These are phyloP conservation scores for Chaetomium strumarium DNA, from an alignment of 2,329 filamentous ascomycete genomes.

Conservation along the genomic window DNA sequence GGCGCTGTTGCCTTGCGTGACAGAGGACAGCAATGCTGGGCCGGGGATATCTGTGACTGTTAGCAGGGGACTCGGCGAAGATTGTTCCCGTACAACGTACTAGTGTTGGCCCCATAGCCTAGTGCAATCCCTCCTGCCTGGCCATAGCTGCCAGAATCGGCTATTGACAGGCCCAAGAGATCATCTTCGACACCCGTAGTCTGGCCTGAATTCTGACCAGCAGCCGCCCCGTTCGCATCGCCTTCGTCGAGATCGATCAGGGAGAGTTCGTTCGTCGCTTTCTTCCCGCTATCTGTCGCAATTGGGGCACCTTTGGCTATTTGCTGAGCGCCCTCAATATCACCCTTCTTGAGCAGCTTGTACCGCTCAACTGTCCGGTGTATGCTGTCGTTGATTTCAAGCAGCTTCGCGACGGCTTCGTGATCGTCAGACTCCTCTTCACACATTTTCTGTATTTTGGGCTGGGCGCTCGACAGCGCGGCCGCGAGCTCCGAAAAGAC, in stretches of 20 bases:
- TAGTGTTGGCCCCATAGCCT: constrained; percentile 65
- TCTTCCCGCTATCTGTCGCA: constrained; percentile 60
- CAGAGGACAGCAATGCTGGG: constrained; percentile 57
- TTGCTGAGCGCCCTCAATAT: constrained; percentile 74
- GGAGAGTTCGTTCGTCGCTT: constrained; percentile 68
- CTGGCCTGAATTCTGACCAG: constrained; percentile 34
- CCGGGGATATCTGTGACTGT: constrained; percentile 53
- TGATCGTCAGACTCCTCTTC: constrained; percentile 97
- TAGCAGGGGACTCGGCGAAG: constrained; percentile 20
- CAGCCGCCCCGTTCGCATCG: constrained; percentile 46
- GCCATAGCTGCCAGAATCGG: constrained; percentile 58
- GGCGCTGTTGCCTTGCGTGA: constrained; percentile 56
- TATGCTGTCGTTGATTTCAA: constrained; percentile 99
- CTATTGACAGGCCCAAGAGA: constrained; percentile 79
- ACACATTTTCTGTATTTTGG: constrained; percentile 99
- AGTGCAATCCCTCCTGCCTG: constrained; percentile 78
- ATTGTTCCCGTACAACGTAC: constrained; percentile 39
- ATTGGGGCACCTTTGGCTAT: constrained; percentile 70
- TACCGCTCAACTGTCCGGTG: constrained; percentile 93
- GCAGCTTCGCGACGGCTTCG: constrained; percentile 87
- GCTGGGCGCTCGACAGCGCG: constrained; percentile 85
- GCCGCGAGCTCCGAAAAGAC: constrained; percentile 80
- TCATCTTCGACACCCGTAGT: constrained; percentile 76
- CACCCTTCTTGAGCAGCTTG: constrained; percentile 92
- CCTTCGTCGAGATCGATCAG: constrained; percentile 82